Evolutionary conservation across 805 yeast genomes (phyloP), one percentile per base, ranked within the genome.

Genomic region (Yamadazyma insecticola): DNA sequence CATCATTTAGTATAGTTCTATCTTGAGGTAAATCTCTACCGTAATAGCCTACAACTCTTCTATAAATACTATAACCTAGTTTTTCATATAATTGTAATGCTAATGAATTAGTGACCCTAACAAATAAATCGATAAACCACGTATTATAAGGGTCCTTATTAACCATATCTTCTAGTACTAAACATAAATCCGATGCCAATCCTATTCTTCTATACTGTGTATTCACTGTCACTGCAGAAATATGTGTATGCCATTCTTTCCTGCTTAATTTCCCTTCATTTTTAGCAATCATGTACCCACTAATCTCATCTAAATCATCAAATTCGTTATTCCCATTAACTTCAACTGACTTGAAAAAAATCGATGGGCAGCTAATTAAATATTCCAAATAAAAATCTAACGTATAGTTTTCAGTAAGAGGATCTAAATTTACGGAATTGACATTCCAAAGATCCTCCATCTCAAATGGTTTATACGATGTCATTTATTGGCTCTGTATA

Each of bases 261-360:
- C 71, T 76, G 22, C 66, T 39, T 22, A 64, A 34, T 29, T 59
- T 66, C 0, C 98, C 98, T 54, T 92, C 98, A 1, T 95, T 80
- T 55, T 92, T 92, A n/a, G 94, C 97, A 77, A 92, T 77, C 95
- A 92, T 81, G 51, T 83, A 82, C 1, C 89, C 90, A 20, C 84
- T 66, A 17, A 65, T 60, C 28, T 53, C 35, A 23, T 36, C 18
- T 3, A 26, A 29, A 37, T 43, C 44, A 15, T 40, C 30, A 11
- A 61, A 48, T 40, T 73, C 79, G 2, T 44, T 15, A 12, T 19
- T 46, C 22, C 34, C 24, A 15, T 40, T 31, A 10, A 63, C 48
- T 40, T 73, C 79, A 2, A 60, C 62, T 8, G 89, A 75, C 51
- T 87, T 82, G 72, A 88, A 90, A 57, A 88, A 82, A 27, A 92